Conservation (phyloP, 331 rosid species). For the Erythrophleum ivorense region DNA sequence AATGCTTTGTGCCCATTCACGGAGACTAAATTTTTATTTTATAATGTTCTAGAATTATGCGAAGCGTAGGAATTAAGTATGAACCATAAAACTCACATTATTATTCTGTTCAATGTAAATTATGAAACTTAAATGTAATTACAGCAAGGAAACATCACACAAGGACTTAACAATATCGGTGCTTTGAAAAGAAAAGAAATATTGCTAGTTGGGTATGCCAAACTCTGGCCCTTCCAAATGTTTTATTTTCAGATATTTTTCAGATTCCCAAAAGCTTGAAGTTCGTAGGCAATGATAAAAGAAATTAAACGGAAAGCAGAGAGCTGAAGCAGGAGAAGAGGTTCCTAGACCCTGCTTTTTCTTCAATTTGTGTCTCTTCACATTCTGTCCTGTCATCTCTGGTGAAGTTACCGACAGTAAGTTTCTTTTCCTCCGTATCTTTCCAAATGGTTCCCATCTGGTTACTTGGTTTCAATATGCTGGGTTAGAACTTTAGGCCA, state of each 20-base stretch:
- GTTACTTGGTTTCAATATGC: not conserved
- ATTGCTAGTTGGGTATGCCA: constrained; percentile 51
- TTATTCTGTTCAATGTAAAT: too few species aligned
- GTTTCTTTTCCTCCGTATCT: not conserved
- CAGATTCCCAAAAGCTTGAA: constrained; percentile 47
- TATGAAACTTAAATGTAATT: not conserved
- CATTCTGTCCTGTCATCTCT: not conserved
- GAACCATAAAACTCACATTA: constrained; percentile 26
- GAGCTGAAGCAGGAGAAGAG: not conserved
- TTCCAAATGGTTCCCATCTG: not conserved
- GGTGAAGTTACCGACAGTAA: too few species aligned
- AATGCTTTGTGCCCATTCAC: not conserved
- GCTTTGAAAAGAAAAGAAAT: constrained; percentile 39
- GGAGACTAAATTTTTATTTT: constrained; percentile 7
- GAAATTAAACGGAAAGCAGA: not conserved
- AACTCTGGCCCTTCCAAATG: constrained; percentile 26
- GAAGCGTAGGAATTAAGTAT: constrained; percentile 35
- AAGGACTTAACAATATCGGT: constrained; percentile 23
- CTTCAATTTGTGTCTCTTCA: not conserved
- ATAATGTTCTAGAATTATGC: constrained; percentile 43
- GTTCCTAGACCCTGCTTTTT: not conserved
- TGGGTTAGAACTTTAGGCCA: not conserved
- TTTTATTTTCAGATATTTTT: not conserved
- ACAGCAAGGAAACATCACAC: constrained; percentile 48
- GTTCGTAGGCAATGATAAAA: constrained; percentile 38